Conservation (phyloP, 2,329 filamentous ascomycete species). For the Aspergillus nomiae region DNA sequence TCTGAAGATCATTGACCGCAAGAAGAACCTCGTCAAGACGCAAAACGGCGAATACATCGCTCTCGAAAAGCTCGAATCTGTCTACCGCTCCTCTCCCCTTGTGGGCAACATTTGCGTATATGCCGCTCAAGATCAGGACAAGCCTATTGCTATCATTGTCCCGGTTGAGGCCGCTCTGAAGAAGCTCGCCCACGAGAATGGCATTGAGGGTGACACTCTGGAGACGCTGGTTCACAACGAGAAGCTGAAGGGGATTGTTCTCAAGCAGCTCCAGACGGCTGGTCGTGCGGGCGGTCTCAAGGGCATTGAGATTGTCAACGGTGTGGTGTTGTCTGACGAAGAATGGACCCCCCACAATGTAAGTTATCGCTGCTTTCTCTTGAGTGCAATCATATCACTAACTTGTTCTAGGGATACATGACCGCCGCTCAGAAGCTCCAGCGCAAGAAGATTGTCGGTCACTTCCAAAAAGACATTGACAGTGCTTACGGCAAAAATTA, state of each 20-base stretch:
- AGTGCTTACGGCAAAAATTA: conserved; percentile 58
- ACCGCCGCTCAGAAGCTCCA: conserved; percentile 74
- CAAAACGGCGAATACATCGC: conserved; percentile 95
- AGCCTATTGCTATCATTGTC: conserved; percentile 80
- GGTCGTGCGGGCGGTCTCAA: conserved; percentile 39
- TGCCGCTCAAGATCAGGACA: conserved; percentile 71
- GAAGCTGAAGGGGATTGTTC: conserved; percentile 42
- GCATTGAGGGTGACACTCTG: conserved; percentile 64
- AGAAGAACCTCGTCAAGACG: conserved; percentile 98
- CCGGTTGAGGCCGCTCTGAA: conserved; percentile 59
- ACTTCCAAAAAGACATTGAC: conserved; percentile 64
- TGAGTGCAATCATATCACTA: not conserved
- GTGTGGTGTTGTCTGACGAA: conserved; percentile 48
- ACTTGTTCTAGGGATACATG: conserved; percentile 56
- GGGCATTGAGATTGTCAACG: conserved; percentile 47
- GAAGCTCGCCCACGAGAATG: conserved; percentile 57
- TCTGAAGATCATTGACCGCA: conserved; percentile 85
- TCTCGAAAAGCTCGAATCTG: conserved; percentile 89
- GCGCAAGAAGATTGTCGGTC: conserved; percentile 65
- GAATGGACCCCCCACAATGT: conserved; percentile 49
- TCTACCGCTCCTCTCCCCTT: conserved; percentile 78
- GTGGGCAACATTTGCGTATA: conserved; percentile 88
- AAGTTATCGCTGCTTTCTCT: conserved; percentile 22
- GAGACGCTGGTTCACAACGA: conserved; percentile 65
- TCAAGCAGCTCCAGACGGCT: conserved; percentile 43